Evolutionary conservation across 2,329 filamentous ascomycete genomes (phyloP), one percentile per base, ranked within the genome.

Genomic region (Lecanosticta acicola): DNA sequence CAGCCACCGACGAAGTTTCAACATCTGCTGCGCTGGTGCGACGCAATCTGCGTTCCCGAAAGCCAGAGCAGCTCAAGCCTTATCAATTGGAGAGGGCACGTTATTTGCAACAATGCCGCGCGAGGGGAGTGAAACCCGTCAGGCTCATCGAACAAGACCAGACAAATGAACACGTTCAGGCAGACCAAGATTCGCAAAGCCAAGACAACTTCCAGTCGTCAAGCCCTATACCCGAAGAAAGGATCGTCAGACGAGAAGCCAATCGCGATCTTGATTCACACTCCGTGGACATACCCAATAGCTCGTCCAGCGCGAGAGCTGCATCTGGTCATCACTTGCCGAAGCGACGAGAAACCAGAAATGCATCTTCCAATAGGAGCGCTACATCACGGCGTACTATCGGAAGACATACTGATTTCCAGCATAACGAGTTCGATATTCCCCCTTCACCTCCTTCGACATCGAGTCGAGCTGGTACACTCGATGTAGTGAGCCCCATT

Each of bases 41-140:
- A 39, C 56, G 71, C 33, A 66, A 60, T 7, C 61, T 75, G 17
- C 64, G 72, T n/a, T 58, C 68, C 37, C 61, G 72, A 8, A 72
- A 71, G 38, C 68, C 71, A 11, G 72, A 72, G 38, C 72, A 75
- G 51, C 53, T 75, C 20, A 69, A 74, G 59, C 72, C 72, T 2
- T 75, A 74, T 49, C 55, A 68, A 17, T 52, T 72, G 17, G 72
- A 75, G 39, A 64, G 64, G 16, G 67, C 71, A 40, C 58, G 64
- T 29, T 73, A 74, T 51, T 63, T 68, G 18, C 64, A 64, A 47
- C 66, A 68, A 39, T 67, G 68, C 21, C 65, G 66, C 51, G 66
- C 67, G 35, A 60, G 68, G 44, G 72, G 72, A 2, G 52, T 74
- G 10, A 66, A 62, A 41, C 72, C 72, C 3, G 63, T 75, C 11